Base-by-base conservation (phyloP, 148 eudicot species). In the Fagopyrum tataricum region DNA sequence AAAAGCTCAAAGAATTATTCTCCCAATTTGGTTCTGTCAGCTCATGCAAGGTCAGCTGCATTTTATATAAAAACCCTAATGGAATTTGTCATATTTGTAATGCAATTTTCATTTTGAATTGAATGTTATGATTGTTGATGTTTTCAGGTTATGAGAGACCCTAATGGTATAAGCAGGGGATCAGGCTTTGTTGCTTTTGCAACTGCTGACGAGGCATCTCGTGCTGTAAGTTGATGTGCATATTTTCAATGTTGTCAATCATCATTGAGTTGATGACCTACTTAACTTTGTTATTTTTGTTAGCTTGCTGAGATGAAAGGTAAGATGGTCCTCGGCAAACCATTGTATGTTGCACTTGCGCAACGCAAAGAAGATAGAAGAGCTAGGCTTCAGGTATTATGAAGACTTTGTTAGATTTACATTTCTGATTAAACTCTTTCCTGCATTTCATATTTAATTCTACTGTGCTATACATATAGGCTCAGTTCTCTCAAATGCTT, bases 181-280 rank as follows among this genome's bases (percentile, higher is more conserved):
- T 90, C 96, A 4, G 98, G 96, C 18, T 95, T 95, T 90, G 93
- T 91, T 78, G 89, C 98, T 49, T 95, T 91, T 80, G 82, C 97
- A 24, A 81, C 89, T 70, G 85, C 92, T 78, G 96, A 91, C 70
- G 98, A 91, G 76, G 97, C 98, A 71, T 84, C 97, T 67, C 87
- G 88, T 67, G 97, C 98, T 53, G 97, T 95, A 85, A 87, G 98
- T 84, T 68, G 13, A 69, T 64, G 23, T 68, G 49, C 73, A 13
- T 53, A 55, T 2, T 11, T 37, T 62, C 5, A 4, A 37, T 21
- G 7, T 51, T 67, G 7, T 10, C 66, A 23, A 23, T 26, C n/a
- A 49, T 47, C n/a, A 15, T 37, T 37, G 37, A 31, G 5, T n/a
- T 5, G n/a, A 51, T 72, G 37, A 31, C 37, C 37, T 31, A 31